A percentile compares a stretch with the other conserved stretches of the same genome.
Evolutionary conservation across 768 basidiomycete genomes (phyloP).

Genomic region (Pleurotus djamor): DNA sequence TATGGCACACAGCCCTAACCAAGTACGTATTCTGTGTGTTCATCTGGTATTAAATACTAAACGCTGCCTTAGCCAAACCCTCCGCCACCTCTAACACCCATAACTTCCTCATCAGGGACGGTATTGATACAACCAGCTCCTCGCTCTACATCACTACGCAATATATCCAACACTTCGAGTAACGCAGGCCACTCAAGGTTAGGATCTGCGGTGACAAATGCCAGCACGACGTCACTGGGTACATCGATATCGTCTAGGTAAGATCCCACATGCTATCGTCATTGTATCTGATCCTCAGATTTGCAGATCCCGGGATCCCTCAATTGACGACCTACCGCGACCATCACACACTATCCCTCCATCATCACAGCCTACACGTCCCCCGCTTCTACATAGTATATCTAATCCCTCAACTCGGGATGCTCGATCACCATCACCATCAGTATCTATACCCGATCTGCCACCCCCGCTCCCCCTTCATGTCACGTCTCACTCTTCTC

Average conservation of each 20-base stretch:
- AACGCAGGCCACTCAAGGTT: neutral
- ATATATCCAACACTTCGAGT: neutral
- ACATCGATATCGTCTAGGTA: neutral
- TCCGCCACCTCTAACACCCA: slow-evolving; percentile 1
- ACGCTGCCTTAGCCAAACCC: neutral
- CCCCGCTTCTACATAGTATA: slow-evolving; percentile 25
- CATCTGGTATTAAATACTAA: neutral
- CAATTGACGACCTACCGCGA: neutral
- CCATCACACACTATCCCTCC: neutral
- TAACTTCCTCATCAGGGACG: neutral
- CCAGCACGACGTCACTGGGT: neutral
- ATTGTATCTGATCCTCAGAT: neutral
- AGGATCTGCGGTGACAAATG: slow-evolving; percentile 5
- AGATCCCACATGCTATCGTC: neutral
- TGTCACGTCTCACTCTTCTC: slow-evolving; percentile 1
- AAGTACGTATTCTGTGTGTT: neutral
- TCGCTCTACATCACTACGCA: neutral
- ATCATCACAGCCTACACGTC: slow-evolving; percentile 25
- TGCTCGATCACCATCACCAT: slow-evolving; percentile 9
- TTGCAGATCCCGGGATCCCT: neutral
- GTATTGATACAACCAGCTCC: slow-evolving; percentile 3
- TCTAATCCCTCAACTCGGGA: slow-evolving; percentile 30
- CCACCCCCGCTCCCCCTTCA: slow-evolving; percentile 1
- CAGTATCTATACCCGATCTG: neutral
- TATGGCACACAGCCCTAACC: neutral